Base-by-base conservation (phyloP, 768 basidiomycete species). In the Leccinum rimulosum region DNA sequence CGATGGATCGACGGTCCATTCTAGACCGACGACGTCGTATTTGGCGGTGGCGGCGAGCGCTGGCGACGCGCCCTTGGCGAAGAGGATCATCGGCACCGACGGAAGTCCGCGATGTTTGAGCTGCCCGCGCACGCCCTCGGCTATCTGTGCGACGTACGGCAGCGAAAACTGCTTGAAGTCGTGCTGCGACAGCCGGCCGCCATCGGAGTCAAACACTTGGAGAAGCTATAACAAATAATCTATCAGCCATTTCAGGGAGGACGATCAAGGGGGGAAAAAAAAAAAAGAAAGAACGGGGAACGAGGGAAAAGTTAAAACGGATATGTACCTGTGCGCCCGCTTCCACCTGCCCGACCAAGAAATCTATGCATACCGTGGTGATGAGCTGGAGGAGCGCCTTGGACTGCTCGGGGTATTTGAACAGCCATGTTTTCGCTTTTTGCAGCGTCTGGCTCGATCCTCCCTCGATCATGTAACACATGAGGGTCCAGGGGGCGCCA, bases 401-500 rank as follows among this genome's bases (percentile, higher is more conserved):
- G 50, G 91, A 91, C 74, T 89, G 88, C 61, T 88, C 83, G 1
- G 95, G 95, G 69, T 93, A 84, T 68, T 87, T 89, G 80, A 93
- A 98, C 6, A 98, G 71, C 96, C 97, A 99, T 0, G 89, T 86
- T 77, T 99, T 99, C 36, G 86, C 84, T 74, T 95, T 95, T 61
- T 91, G 88, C 65, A 92, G 84, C 14, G 91, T 91, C 75, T 94
- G 95, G 73, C 85, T 91, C 9, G 90, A 90, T 6, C 95, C 96
- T 8, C 97, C 97, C 73, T 98, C 97, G 67, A 97, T 83, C 97
- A 99, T 99, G 73, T 98, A 99, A 22, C 88, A 85, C 77, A 99
- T 95, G 54, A 98, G 83, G 4, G 97, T 99, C 97, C 97, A 98
- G 2, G 97, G 97, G 0, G 94, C 95, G 43, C 96, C 97, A 69